A percentile compares a stretch with the other conserved stretches of the same genome.
These are phyloP conservation scores for Neurospora tetraspora DNA, from an alignment of 495 filamentous ascomycete species.

Conservation along the genomic window DNA sequence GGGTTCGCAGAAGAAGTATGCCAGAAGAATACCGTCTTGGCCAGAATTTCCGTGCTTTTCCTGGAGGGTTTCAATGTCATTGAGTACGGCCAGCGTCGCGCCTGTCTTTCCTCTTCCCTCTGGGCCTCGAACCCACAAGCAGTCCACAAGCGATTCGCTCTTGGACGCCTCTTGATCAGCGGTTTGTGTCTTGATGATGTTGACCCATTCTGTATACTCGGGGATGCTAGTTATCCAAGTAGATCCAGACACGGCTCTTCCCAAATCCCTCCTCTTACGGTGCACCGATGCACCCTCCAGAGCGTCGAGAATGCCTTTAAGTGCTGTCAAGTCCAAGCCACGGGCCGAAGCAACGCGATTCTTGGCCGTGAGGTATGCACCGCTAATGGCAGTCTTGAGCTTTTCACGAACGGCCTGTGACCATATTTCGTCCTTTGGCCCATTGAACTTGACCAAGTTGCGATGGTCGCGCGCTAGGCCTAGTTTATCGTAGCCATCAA, in stretches of 20 bases:
- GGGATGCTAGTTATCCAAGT: not conserved
- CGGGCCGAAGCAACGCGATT: not conserved
- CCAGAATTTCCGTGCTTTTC: conserved; percentile 10
- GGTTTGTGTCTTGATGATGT: not conserved
- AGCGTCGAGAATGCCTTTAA: not conserved
- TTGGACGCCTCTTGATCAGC: not conserved
- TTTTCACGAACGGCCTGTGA: not conserved
- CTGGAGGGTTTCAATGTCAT: conserved; percentile 16
- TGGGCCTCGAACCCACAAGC: conserved; percentile 26
- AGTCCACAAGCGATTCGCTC: conserved; percentile 6
- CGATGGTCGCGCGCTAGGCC: not conserved
- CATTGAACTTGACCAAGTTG: not conserved
- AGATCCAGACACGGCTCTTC: not conserved
- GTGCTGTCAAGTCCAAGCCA: not conserved
- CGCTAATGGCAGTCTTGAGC: not conserved
- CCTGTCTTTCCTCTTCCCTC: conserved; percentile 29
- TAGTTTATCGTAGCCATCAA: not conserved
- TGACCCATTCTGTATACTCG: not conserved
- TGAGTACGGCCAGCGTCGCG: conserved; percentile 22
- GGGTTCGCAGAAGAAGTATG: conserved; percentile 27
- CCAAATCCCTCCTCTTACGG: not conserved
- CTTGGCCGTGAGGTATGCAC: not conserved
- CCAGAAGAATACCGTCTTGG: conserved; percentile 20
- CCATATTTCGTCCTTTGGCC: not conserved
- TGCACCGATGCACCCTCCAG: not conserved